Evolutionary conservation across 129 eudicot species (phyloP), one percentile per base, ranked within the genome.

Genomic region (Cynara cardunculus): DNA sequence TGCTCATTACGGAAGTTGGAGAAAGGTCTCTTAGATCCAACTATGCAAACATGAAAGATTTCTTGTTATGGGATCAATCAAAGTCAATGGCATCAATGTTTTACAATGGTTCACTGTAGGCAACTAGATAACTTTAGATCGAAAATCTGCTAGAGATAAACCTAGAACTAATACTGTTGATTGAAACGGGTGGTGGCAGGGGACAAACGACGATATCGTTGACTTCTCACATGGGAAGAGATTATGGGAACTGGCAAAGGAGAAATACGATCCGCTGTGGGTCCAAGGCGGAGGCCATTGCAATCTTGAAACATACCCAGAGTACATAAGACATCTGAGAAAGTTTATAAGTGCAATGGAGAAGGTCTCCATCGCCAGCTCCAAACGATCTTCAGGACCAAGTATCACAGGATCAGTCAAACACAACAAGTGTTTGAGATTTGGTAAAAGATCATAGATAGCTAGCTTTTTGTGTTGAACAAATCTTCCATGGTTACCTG

Each of bases 251-350:
- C 88, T 95, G 24, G 77, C 99, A 11, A 82, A 85, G 65, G 97
- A 95, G 75, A 95, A 95, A 75, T 95, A 92, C 64, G 99, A 95
- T 66, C 99, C 97, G 9, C 74, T 95, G 65, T 95, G 99, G 99
- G 93, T 95, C 21, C 71, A 95, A 80, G 97, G 97, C 13, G 99
- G 97, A 72, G 97, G 97, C 18, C 99, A 95, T 77, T 95, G 99
- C 85, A 95, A 95, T 74, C 91, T 95, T 41, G 99, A 95, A 84
- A 89, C 97, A 12, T 95, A 86, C 75, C 99, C 97, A 0, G 99
- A 95, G 88, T 95, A 95, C 88, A 92, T 95, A 70, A 92, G 87
- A 84, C 99, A 95, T 76, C 74, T 95, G 80, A 85, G 97, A 71
- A 92, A 86, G 78, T 92, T 92, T 71, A 78, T 89, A 72, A 92